A percentile compares a stretch with the other conserved stretches of the same genome.
Evolutionary conservation across 2,329 filamentous ascomycete genomes (phyloP).

Genomic region (Colletotrichum sp.): DNA sequence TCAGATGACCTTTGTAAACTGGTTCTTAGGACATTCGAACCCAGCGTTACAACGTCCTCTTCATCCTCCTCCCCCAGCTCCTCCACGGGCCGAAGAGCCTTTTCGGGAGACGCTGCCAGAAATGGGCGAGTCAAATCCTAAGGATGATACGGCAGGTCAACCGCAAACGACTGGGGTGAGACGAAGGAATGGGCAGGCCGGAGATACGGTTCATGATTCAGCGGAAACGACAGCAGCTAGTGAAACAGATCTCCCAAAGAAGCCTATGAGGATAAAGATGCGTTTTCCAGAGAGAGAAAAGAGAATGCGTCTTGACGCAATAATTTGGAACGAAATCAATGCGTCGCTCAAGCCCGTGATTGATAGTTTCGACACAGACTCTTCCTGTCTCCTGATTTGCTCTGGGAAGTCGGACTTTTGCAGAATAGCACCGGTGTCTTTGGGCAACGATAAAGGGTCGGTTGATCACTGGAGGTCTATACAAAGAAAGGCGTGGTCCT

Average conservation of each 20-base stretch:
- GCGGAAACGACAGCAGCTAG: not conserved
- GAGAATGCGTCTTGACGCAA: too few relatives aligned
- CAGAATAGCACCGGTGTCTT: not conserved
- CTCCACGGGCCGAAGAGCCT: too few relatives aligned
- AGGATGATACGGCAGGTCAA: too few relatives aligned
- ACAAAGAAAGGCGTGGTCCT: rapidly evolving
- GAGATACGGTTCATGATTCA: rapidly evolving
- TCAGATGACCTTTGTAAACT: too few relatives aligned
- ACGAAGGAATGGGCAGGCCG: not conserved
- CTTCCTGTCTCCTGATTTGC: rapidly evolving
- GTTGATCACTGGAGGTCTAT: not conserved
- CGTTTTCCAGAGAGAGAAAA: too few relatives aligned
- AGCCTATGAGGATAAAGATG: too few relatives aligned
- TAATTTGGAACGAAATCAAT: not conserved
- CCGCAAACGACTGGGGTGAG: not conserved
- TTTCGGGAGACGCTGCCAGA: too few relatives aligned
- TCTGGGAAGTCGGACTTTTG: not conserved
- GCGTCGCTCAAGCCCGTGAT: rapidly evolving
- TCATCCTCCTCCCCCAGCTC: rapidly evolving
- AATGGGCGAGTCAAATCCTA: rapidly evolving
- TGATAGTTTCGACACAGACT: rapidly evolving
- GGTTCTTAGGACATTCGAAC: too few relatives aligned
- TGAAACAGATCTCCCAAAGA: rapidly evolving
- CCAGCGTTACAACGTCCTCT: too few relatives aligned
- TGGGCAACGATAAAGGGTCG: not conserved